Evolutionary conservation across 2,329 filamentous ascomycete species (phyloP).

Genomic region (Colletotrichum euphorbiae): DNA sequence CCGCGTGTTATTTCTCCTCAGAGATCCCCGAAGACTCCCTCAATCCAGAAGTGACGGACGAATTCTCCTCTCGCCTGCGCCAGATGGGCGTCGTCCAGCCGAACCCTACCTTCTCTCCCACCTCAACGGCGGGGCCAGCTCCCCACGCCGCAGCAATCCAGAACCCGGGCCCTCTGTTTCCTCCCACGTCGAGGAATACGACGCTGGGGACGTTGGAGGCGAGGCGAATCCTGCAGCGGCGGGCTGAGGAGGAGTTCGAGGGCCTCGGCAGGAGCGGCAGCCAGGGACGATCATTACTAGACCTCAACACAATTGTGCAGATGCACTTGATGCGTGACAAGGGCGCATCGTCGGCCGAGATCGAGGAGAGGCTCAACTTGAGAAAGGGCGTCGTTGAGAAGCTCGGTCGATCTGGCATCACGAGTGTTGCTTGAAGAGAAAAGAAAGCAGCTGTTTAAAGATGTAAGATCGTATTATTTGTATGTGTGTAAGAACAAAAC

Average conservation of each 20-base stretch:
- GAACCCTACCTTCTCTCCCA: slow-evolving; percentile 65
- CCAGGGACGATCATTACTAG: slow-evolving; percentile 58
- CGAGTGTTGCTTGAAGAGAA: slow-evolving; percentile 11
- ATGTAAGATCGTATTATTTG: slow-evolving; percentile 24
- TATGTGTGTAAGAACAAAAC: slow-evolving; percentile 21
- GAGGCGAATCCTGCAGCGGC: slow-evolving; percentile 56
- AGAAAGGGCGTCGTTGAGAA: slow-evolving; percentile 58
- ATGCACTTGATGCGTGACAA: slow-evolving; percentile 57
- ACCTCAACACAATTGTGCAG: slow-evolving; percentile 60
- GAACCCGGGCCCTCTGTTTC: slow-evolving; percentile 45
- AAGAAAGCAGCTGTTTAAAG: no score
- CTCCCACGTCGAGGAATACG: slow-evolving; percentile 52
- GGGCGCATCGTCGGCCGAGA: slow-evolving; percentile 53
- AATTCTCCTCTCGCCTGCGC: slow-evolving; percentile 63
- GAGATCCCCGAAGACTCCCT: slow-evolving; percentile 54
- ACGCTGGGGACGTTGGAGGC: slow-evolving; percentile 64
- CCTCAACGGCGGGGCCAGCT: slow-evolving; percentile 55
- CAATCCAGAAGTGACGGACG: slow-evolving; percentile 57
- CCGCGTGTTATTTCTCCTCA: slow-evolving; percentile 39
- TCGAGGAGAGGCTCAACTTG: slow-evolving; percentile 61
- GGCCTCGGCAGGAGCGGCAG: slow-evolving; percentile 49
- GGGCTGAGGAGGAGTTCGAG: slow-evolving; percentile 59
- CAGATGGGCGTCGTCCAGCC: slow-evolving; percentile 67
- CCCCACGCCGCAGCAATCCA: slow-evolving; percentile 29
- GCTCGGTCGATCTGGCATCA: slow-evolving; percentile 55